These are phyloP conservation scores for Tylopilus balloui DNA, from an alignment of 768 basidiomycete genomes.

Conservation along the genomic window DNA sequence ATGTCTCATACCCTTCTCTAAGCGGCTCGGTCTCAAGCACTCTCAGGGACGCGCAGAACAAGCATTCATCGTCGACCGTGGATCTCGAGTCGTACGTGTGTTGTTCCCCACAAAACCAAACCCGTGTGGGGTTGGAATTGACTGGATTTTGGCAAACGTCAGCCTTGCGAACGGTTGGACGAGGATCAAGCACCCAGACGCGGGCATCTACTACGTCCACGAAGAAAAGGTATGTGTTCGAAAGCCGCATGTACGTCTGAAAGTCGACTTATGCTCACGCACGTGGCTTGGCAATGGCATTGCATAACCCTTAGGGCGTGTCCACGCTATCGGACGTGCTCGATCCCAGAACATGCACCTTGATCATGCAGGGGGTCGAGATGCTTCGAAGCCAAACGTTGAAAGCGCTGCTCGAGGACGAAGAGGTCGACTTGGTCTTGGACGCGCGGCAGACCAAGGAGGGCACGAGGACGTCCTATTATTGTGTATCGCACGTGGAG, in stretches of 20 bases:
- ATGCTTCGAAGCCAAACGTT: conserved; percentile 6
- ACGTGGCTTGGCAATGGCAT: too few relatives aligned
- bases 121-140: not conserved
- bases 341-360: not conserved
- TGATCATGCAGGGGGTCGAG: conserved; percentile 13
- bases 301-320: too few relatives aligned
- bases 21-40: conserved; percentile 11
- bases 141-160: not conserved
- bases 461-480: conserved; percentile 15
- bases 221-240: conserved; percentile 28
- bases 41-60: conserved; percentile 15
- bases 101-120: not conserved
- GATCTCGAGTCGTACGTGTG: conserved; percentile 10
- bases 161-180: conserved; percentile 26
- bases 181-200: conserved; percentile 30
- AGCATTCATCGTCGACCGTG: not conserved
- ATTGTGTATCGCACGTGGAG: conserved; percentile 27
- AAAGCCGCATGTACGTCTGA: not conserved
- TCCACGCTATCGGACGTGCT: conserved; percentile 12
- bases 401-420: conserved; percentile 5
- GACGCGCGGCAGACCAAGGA: conserved; percentile 1
- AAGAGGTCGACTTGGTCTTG: conserved; percentile 19
- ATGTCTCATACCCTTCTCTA: too few relatives aligned
- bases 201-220: conserved; percentile 31
- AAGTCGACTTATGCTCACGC: too few relatives aligned